Base-by-base conservation (phyloP, 768 basidiomycete genomes). In the Amanita thiersii region DNA sequence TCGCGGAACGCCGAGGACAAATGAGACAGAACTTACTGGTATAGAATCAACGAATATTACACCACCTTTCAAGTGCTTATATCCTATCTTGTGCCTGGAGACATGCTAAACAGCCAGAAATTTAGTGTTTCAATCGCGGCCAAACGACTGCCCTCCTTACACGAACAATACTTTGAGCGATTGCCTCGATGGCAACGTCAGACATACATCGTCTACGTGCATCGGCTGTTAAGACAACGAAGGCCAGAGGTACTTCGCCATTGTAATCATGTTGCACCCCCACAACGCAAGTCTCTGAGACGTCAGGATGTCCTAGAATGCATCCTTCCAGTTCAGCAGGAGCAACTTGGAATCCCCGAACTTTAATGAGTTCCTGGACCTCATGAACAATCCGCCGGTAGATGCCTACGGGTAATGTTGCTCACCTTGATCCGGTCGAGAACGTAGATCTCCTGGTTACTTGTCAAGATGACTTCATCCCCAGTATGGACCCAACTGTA, bases 231-330 rank as follows among this genome's bases (percentile, higher is more conserved):
- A 79, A 65, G 0, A 75, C 73, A 9, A 83, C 68, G 48, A 72
- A 84, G 11, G 80, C 83, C 44, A 78, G 52, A 0, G 82, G 82
- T 3, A 79, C 53, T 53, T 86, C 82, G 3, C 82, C 83, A 38
- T 61, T 68, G 36, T 68, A 77, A 1, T 76, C 75, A 48, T 85
- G 72, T 4, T 68, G 68, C 18, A 77, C 47, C 0, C 77, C 72
- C 12, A 84, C 67, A 6, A 84, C 78, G 45, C 79, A 79, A 4
- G 64, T 67, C 44, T 82, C 82, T 2, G 63, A 57, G 17, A 82
- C 65, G 48, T 76, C 72, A 2, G 72, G 63, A 55, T 81, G 76
- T 4, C 53, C 55, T 11, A 67, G 51, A 5, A 69, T 49, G 39
- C 61, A 61, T 14, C 62, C 80, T 53, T 83, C 80, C 10, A 81